Evolutionary conservation across 495 filamentous ascomycete species (phyloP), one percentile per base, ranked within the genome.

Genomic region (Penicillium odoratum): DNA sequence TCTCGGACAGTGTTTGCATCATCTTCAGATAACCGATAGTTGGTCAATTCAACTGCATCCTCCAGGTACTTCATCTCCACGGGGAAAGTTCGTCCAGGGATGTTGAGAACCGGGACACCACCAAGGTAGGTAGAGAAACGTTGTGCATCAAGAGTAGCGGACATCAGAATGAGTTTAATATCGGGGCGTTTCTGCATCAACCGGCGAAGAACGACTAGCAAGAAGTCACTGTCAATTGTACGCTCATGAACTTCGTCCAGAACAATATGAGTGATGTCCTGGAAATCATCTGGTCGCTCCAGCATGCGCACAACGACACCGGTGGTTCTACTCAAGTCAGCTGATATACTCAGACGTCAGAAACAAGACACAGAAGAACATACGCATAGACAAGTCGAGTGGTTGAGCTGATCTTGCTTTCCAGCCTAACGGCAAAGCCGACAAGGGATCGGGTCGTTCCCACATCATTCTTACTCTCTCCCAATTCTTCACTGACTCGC

Each of bases 251-350:
- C 91, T 70, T 98, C 94, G 62, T 98, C 94, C 25, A 98, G 82
- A 48, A 98, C 85, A 51, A 98, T 80, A 71, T 97, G 93, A 3
- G 91, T 95, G 51, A 98, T 87, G 51, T 96, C 93, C 46, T 83
- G 80, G 45, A 98, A 83, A 47, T 93, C 87, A 59, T 89, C 86
- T 0, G 89, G 91, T 3, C 87, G 85, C 72, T 98, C 93, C 9
- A 98, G 77, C 94, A 98, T 98, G 13, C 94, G 87, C 78, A 98
- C 90, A 6, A 98, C 90, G 60, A 98, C 95, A 73, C 94, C 94
- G 55, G 86, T 86, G 11, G 83, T 84, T 28, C 70, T 75, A 7
- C 15, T 11, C 3, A 48, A 36, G 45, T 71, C 50, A 66, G 65
- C 15, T n/a, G 21, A 21, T 21, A 21, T 21, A 21, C 2, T 2